Evolutionary conservation across 495 filamentous ascomycete genomes (phyloP), one percentile per base, ranked within the genome.

Genomic region (Penicillium taxi): DNA sequence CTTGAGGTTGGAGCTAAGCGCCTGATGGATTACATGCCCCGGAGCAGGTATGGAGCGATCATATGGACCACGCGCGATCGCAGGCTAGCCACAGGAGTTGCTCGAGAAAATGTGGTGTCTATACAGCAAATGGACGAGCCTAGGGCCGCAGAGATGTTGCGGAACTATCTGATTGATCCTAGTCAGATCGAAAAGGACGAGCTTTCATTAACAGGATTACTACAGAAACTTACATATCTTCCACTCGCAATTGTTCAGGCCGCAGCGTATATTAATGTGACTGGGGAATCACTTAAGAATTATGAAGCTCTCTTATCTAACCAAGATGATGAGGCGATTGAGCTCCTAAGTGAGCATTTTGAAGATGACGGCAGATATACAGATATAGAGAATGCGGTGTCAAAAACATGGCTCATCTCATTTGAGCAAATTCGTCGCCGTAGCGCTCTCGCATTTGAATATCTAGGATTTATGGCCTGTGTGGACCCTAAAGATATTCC

Each of bases 211-310:
- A 38, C 26, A 11, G 27, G 11, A 8, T 55, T 75, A 16, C 50
- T 71, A 1, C 31, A 56, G 29, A 38, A 52, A 12, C 53, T 75
- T 15, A 52, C 52, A 14, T 52, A 46, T 25, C 53, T 73, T 3
- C 70, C 69, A 5, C 52, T 77, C 5, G 70, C 72, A 5, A 53
- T 74, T 18, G 53, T 45, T 20, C 70, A 75, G 40, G 72, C 72
- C 3, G 53, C 66, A 9, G 55, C 67, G 6, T 75, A 64, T 39
- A 70, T 76, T 9, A 59, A 59, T 30, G 50, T 62, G 38, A 71
- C 63, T 18, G 5, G 26, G 1, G 42, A 43, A 13, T 45, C 37
- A 3, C 11, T 61, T 16, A 35, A 29, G 33, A 16, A 32, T 1
- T 65, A 72, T 38, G 36, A 62, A 17, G 26, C 21, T 3, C 52